A percentile compares a stretch with the other conserved stretches of the same genome.
These are phyloP conservation scores for Coniochaeta pulveracea DNA, from an alignment of 2,329 filamentous ascomycete species.

Conservation along the genomic window DNA sequence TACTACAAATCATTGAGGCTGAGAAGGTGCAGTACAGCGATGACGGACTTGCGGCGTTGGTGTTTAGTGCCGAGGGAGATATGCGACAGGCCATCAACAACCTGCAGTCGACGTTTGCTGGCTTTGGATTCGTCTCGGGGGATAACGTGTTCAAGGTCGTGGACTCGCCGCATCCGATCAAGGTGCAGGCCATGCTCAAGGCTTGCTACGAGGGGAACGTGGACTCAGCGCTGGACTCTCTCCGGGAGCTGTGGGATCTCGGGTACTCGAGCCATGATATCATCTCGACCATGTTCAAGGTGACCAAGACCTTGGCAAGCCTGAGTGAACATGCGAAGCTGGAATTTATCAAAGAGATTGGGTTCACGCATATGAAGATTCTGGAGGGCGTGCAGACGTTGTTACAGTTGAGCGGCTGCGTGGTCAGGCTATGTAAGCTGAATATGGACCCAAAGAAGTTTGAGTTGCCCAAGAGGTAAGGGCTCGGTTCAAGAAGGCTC, in stretches of 20 bases:
- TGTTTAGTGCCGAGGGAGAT: conserved; percentile 94
- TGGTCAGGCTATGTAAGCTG: conserved; percentile 83
- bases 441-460: conserved; percentile 93
- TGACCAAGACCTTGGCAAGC: conserved; percentile 89
- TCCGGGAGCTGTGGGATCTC: conserved; percentile 87
- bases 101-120: conserved; percentile 82
- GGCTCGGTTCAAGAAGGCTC: neutral
- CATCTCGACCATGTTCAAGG: conserved; percentile 97
- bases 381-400: conserved; percentile 95
- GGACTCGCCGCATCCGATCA: conserved; percentile 93
- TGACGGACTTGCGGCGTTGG: conserved; percentile 87
- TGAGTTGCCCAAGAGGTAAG: conserved; percentile 26
- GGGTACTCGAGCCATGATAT: conserved; percentile 99
- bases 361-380: conserved; percentile 98
- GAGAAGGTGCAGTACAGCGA: conserved; percentile 87
- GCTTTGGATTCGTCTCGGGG: conserved; percentile 92
- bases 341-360: conserved; percentile 97
- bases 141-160: conserved; percentile 98
- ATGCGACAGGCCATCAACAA: conserved; percentile 99
- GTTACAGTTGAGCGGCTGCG: conserved; percentile 84
- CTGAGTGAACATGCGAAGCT: conserved; percentile 91
- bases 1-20: conserved; percentile 86
- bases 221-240: conserved; percentile 71
- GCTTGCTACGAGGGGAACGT: conserved; percentile 89
- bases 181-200: conserved; percentile 97